Evolutionary conservation across 1,139 yeast species (phyloP), one percentile per base, ranked within the genome.

Genomic region (Protomyces lactucae-debilis): DNA sequence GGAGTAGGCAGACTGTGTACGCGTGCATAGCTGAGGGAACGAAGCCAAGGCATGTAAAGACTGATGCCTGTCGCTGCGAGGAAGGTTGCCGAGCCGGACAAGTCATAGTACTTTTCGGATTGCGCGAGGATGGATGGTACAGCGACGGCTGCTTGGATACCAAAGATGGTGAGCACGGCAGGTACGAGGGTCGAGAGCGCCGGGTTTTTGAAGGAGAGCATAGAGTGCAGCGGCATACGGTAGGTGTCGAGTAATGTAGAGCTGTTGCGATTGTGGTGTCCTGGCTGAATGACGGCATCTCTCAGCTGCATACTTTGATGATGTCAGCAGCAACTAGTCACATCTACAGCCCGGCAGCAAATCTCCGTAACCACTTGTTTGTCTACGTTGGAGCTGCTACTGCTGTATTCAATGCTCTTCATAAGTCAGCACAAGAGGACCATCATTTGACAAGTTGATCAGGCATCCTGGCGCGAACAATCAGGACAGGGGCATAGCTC

Each of bases 51-150:
- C 25, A 55, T 16, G 43, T 60, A 60, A 21, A 60, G 55, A 12
- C 59, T 52, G 21, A 46, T 18, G 32, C 59, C 64, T 8, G 64
- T 60, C 36, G 59, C 54, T 14, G 55, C 51, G 32, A 60, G 37
- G 45, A 43, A 60, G 9, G 64, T 55, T 16, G 46, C 53, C 1
- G 60, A 54, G 10, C 64, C 64, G 10, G 64, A 55, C 14, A 60
- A 40, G 36, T 60, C 64, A 55, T 60, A 60, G 51, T 16, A 60
- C 43, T 55, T 57, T 21, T 60, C 64, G 12, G 56, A 52, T 51
- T 60, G 64, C 16, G 43, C 40, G 40, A 55, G 16, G 32, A 60
- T 55, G n/a, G 64, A 60, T 6, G 64, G 64, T 5, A 55, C 40
- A 5, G 60, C 64, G 18, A 55, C 64, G 21, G 52, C 60, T 4